Percentiles rank a stretch among this genome's conserved stretches.
These are phyloP conservation scores for Pichia cabralensis DNA, from an alignment of 805 yeast species.

Conservation along the genomic window DNA sequence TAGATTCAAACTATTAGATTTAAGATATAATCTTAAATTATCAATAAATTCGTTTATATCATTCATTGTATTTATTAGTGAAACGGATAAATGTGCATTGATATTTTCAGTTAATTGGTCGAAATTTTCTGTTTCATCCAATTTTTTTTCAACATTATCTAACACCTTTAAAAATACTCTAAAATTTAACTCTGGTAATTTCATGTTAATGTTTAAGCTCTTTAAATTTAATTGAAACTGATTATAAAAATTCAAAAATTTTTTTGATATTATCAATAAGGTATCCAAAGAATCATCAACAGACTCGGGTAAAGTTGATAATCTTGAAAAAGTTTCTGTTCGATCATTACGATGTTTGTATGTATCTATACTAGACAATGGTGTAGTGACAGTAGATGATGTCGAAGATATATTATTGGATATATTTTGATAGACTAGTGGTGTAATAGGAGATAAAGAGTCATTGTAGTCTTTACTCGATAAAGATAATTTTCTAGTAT, in stretches of 20 bases:
- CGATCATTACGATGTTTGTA: no score
- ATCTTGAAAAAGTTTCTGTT: constrained; percentile 5
- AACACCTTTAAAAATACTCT: constrained; percentile 12
- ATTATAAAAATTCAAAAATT: constrained; percentile 15
- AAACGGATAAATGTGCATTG: constrained; percentile 11
- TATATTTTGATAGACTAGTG: no score
- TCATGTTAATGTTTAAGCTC: constrained; percentile 12
- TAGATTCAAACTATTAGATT: constrained; percentile 3
- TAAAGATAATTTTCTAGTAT: constrained; percentile 15
- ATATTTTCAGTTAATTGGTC: constrained; percentile 9
- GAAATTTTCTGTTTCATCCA: constrained; percentile 9
- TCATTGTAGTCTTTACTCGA: no score
- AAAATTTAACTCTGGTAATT: constrained; percentile 11
- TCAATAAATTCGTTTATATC: constrained; percentile 16
- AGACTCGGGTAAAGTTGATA: constrained; percentile 7
- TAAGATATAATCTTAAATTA: constrained; percentile 10
- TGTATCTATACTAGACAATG: background rate
- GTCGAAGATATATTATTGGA: no score
- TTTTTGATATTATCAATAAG: constrained; percentile 15
- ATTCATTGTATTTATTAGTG: constrained; percentile 14
- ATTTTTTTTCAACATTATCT: constrained; percentile 14
- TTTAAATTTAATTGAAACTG: constrained; percentile 13
- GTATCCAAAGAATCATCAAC: constrained; percentile 4
- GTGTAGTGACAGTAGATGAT: no score
- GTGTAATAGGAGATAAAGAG: no score